Base-by-base conservation (phyloP, 2,329 filamentous ascomycete genomes). In the Decorospora gaudefroyi region DNA sequence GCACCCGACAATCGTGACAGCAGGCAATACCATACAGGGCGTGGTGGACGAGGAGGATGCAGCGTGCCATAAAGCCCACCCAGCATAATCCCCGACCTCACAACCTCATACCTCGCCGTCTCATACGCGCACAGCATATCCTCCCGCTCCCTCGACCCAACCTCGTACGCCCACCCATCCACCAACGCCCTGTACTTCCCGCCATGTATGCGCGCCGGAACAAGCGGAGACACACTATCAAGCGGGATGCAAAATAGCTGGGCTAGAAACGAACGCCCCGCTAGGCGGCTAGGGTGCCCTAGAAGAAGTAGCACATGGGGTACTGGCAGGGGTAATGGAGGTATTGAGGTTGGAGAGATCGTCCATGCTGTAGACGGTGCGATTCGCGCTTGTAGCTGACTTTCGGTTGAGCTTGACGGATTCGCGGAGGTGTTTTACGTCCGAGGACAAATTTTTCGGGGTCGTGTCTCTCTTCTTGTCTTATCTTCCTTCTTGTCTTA, bases 71-170 rank as follows among this genome's bases (percentile, higher is more conserved):
- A 6, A 3, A 17, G 1, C 0, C 7, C 7, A 9, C 19, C 13
- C 4, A 30, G 29, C 6, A 39, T 35, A 9, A 40, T 27, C 0
- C 28, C 10, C n/a, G 26, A 36, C 3, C 31, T 42, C 6, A 49
- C 46, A 7, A 42, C 41, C 12, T 49, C 46, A 21, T 46, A 49
- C n/a, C 31, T 46, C 1, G 10, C 37, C 4, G 31, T 38, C 42
- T 49, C 46, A 25, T 46, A 49, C 17, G 31, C 12, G 21, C 42
- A 6, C 2, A 49, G 3, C 0, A 16, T 28, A 15, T 46, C 36
- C n/a, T 46, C 46, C 3, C 42, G 46, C 0, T 49, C 32, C 11
- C 15, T n/a, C 11, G 41, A 42, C 2, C 28, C 4, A n/a, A 49
- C 21, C 3, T 36, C 15, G 13, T 36, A 50, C 7, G 42, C 33